These are phyloP conservation scores for Austroboletus olivaceoglutinosus DNA, from an alignment of 1,284 basidiomycete genomes.

Conservation along the genomic window DNA sequence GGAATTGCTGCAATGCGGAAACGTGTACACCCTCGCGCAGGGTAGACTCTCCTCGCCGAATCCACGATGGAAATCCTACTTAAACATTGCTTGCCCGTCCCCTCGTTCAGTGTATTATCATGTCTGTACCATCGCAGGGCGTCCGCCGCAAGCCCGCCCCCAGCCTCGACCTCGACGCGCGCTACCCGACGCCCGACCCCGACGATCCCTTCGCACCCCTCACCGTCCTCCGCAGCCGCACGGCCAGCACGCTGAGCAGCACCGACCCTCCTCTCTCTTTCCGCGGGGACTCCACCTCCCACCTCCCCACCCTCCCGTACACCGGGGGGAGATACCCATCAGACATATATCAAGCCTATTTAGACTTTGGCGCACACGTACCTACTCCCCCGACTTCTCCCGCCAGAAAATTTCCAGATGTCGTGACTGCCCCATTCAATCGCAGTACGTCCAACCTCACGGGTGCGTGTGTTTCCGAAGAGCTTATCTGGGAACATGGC, in stretches of 20 bases:
- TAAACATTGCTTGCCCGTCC: slow-evolving; percentile 23
- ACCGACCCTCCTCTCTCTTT: slow-evolving; percentile 30
- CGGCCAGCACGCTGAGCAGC: slow-evolving; percentile 33
- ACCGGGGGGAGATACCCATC: slow-evolving; percentile 33
- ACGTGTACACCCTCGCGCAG: slow-evolving; percentile 25
- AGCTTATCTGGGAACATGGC: slow-evolving; percentile 8
- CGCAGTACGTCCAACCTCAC: slow-evolving; percentile 24
- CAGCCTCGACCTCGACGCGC: slow-evolving; percentile 32
- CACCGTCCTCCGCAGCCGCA: slow-evolving; percentile 33
- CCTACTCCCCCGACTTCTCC: slow-evolving; percentile 14
- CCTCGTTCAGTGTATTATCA: slow-evolving; percentile 13
- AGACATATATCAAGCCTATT: slow-evolving; percentile 32
- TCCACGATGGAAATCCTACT: slow-evolving; percentile 36
- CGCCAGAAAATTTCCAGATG: background rate
- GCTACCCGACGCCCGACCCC: slow-evolving; percentile 33
- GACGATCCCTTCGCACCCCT: slow-evolving; percentile 35
- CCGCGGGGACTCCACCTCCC: slow-evolving; percentile 32
- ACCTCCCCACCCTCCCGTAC: slow-evolving; percentile 32
- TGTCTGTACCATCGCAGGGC: slow-evolving; percentile 29
- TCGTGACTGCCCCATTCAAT: slow-evolving; percentile 22
- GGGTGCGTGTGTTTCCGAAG: slow-evolving; percentile 11
- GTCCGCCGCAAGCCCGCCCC: slow-evolving; percentile 35
- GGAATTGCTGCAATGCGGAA: slow-evolving; percentile 33
- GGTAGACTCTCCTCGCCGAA: slow-evolving; percentile 33
- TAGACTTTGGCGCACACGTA: slow-evolving; percentile 10